These are phyloP conservation scores for Amylostereum chailletii DNA, from an alignment of 1,284 basidiomycete species.

Conservation along the genomic window DNA sequence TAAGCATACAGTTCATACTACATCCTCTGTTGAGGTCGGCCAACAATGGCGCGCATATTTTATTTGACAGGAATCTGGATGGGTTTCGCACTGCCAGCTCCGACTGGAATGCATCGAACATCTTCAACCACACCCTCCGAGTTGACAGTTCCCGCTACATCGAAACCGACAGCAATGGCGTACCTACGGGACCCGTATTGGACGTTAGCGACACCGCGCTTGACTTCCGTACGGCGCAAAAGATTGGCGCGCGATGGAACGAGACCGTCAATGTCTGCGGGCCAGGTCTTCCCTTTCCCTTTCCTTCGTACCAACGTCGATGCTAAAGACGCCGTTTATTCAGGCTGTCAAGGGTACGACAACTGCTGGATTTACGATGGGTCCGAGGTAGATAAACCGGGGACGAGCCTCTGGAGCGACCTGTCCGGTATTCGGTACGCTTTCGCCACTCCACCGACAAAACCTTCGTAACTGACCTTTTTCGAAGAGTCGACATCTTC, in stretches of 20 bases:
- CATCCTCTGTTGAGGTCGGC: not conserved
- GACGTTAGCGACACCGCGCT: slow-evolving; percentile 30
- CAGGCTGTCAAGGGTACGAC: slow-evolving; percentile 35
- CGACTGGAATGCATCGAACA: slow-evolving; percentile 15
- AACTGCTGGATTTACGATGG: slow-evolving; percentile 38
- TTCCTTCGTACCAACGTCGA: not conserved
- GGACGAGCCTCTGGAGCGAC: slow-evolving; percentile 31
- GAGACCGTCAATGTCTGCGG: slow-evolving; percentile 32
- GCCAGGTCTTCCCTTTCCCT: slow-evolving; percentile 17
- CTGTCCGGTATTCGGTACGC: slow-evolving; percentile 41
- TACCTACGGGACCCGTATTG: slow-evolving; percentile 41
- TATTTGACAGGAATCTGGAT: slow-evolving; percentile 38
- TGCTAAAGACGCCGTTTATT: slow-evolving; percentile 1
- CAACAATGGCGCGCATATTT: too few species aligned
- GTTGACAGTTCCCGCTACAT: slow-evolving; percentile 35
- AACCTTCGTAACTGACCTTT: not conserved
- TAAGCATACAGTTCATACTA: slow-evolving; percentile 11
- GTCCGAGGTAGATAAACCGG: slow-evolving; percentile 12
- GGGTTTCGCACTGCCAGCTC: slow-evolving; percentile 34
- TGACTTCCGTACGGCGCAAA: slow-evolving; percentile 34
- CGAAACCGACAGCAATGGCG: slow-evolving; percentile 33
- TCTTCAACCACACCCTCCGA: slow-evolving; percentile 35
- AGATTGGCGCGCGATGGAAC: slow-evolving; percentile 34
- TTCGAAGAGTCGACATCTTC: slow-evolving; percentile 36
- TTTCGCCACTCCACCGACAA: too few species aligned